Percentiles rank a stretch among this genome's conserved stretches.
These are phyloP conservation scores for Solanum piurae DNA, from an alignment of 257 asterid genomes.

Conservation along the genomic window DNA sequence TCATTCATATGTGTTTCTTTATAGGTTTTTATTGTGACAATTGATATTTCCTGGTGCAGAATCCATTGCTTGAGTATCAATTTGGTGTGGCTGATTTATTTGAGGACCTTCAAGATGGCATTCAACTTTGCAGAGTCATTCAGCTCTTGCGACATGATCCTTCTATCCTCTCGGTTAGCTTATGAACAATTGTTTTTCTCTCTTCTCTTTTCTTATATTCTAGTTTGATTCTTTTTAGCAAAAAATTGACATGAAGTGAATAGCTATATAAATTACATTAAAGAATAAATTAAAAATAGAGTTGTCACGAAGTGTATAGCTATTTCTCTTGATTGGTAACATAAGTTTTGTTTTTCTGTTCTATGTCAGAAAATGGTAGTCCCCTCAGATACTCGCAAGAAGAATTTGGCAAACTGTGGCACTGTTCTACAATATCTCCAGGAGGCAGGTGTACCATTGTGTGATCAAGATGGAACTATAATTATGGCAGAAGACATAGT, in stretches of 20 bases:
- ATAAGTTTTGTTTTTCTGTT: conserved; percentile 5
- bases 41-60: conserved; percentile 32
- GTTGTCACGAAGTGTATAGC: not conserved
- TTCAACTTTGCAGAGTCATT: conserved; percentile 75
- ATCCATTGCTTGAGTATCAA: conserved; percentile 58
- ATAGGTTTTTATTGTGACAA: not conserved
- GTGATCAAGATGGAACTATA: conserved; percentile 68
- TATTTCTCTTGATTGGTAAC: not conserved
- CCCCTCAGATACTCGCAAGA: conserved; percentile 78
- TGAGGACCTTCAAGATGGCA: conserved; percentile 78
- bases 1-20: not conserved
- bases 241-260: not conserved
- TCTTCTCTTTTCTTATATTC: not conserved
- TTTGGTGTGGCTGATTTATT: conserved; percentile 62
- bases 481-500: conserved; percentile 65
- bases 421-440: conserved; percentile 64
- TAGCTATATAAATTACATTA: not conserved
- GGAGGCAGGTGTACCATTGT: conserved; percentile 54
- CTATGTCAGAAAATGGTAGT: conserved; percentile 65
- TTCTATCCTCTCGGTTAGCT: conserved; percentile 69
- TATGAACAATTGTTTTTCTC: not conserved
- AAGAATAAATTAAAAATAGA: not conserved
- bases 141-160: conserved; percentile 68
- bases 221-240: not conserved
- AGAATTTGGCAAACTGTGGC: conserved; percentile 63